phyloP scores from a whole-genome alignment of 2,329 filamentous ascomycete species.

The Curvularia lunata region DNA sequence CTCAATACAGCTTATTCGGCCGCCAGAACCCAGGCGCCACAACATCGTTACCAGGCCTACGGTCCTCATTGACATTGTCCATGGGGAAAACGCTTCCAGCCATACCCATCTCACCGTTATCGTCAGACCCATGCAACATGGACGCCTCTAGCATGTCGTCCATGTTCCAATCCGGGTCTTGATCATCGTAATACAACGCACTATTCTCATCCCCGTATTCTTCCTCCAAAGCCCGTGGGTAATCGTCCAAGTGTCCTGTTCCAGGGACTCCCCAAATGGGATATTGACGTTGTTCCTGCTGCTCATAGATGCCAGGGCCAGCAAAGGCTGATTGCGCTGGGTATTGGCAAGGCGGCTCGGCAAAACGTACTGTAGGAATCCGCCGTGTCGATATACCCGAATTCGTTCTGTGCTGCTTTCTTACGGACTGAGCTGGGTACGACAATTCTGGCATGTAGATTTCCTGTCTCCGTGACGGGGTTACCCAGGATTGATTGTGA shows the following conservation, averaged over 20 bases:
- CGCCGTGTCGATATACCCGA: constrained; percentile 8
- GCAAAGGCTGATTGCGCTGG: constrained; percentile 20
- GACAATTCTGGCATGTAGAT: not conserved
- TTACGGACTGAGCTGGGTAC: not conserved
- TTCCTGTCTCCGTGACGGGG: constrained; percentile 3
- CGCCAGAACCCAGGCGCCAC: constrained; percentile 52
- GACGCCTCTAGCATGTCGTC: constrained; percentile 3
- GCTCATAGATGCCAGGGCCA: constrained; percentile 35
- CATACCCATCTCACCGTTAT: not conserved
- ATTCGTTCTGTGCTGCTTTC: not conserved
- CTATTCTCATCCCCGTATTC: constrained; percentile 3
- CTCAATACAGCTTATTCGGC: constrained; percentile 55
- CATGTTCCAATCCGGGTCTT: constrained; percentile 4
- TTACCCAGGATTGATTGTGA: constrained; percentile 14
- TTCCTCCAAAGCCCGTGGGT: not conserved
- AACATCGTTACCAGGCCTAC: constrained; percentile 12
- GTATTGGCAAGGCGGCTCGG: constrained; percentile 8
- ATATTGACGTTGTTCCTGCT: constrained; percentile 30
- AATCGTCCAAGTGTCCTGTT: not conserved
- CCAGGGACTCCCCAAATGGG: not conserved
- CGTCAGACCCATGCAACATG: not conserved
- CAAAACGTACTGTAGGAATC: constrained; percentile 25
- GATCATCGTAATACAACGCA: not conserved
- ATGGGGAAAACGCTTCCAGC: not conserved
- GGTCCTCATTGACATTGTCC: constrained; percentile 9